A percentile compares a stretch with the other conserved stretches of the same genome.
Conservation (phyloP, 345 rosid species). For the Garcia nutans region DNA sequence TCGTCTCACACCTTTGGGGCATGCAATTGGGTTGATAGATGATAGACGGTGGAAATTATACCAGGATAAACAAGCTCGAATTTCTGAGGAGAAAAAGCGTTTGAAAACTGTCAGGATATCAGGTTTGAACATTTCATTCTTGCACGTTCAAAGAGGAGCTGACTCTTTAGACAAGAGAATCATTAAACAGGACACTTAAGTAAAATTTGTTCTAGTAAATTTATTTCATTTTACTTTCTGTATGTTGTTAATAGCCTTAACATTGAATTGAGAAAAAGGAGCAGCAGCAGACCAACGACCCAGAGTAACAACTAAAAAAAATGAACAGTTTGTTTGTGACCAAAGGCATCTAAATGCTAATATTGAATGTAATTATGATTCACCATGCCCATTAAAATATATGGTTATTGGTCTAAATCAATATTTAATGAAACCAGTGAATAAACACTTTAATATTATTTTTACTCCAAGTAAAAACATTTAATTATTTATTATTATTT, state of each 20-base stretch:
- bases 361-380: background rate
- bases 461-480: too few relatives aligned
- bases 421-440: background rate
- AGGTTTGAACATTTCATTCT: conserved; percentile 44
- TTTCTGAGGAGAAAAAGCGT: conserved; percentile 76
- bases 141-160: background rate
- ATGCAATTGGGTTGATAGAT: conserved; percentile 86
- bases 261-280: background rate
- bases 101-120: conserved; percentile 76
- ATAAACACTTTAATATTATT: background rate
- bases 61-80: conserved; percentile 80
- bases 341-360: background rate
- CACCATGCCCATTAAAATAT: background rate
- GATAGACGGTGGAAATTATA: conserved; percentile 87
- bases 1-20: conserved; percentile 93
- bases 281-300: background rate
- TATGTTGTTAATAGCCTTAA: background rate
- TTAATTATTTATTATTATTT: too few relatives aligned
- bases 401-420: background rate
- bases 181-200: background rate
- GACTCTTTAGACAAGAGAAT: background rate
- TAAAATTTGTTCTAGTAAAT: background rate
- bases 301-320: background rate
- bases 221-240: background rate
- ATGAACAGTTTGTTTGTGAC: background rate